Base-by-base conservation (phyloP, 148 eudicot genomes). In the Beta vulgaris region DNA sequence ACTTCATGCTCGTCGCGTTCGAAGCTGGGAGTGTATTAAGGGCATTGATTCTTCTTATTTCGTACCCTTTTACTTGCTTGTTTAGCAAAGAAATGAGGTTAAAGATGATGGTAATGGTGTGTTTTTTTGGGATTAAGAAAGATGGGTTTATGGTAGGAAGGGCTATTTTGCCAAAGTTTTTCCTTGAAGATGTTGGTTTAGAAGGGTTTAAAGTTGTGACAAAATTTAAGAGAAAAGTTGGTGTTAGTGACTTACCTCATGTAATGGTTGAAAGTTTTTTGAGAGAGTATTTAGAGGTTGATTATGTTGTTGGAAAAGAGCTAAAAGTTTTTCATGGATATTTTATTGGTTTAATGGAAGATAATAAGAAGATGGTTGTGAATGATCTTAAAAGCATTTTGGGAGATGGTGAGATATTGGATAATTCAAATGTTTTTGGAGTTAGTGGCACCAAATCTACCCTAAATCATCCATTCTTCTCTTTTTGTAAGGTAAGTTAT, bases 1-100 rank as follows among this genome's bases (percentile, higher is more conserved):
- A 90, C 83, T 93, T 93, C 85, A 84, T 91, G 90, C 81, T 93
- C 2, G 96, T 93, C 5, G 98, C 98, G 4, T 89, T 93, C 46
- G 98, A 93, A 71, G 93, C 85, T 14, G 96, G 98, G 14, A 84
- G 93, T 63, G 81, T 88, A 5, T 15, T 91, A 10, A 82, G 98
- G 76, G 93, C 93, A 2, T 71, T 93, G 6, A 15, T 89, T 54
- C 83, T 93, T 14, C 82, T 93, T 2, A 3, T 81, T 0, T 15
- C 80, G 12, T 91, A 87, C 87, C 98, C 98, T 77, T 70, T 93
- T 0, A 74, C 88, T 57, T 78, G 84, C 67, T 43, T 91, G 83
- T 71, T 84, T 35, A 37, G 77, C 8, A 63, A 82, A 10, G 81
- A 87, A 55, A 44, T 76, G 31, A 79, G 89, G 6, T 78, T 89